A percentile compares a stretch with the other conserved stretches of the same genome.
Conservation (phyloP, 768 basidiomycete genomes). For the Antrodiella citrinella region DNA sequence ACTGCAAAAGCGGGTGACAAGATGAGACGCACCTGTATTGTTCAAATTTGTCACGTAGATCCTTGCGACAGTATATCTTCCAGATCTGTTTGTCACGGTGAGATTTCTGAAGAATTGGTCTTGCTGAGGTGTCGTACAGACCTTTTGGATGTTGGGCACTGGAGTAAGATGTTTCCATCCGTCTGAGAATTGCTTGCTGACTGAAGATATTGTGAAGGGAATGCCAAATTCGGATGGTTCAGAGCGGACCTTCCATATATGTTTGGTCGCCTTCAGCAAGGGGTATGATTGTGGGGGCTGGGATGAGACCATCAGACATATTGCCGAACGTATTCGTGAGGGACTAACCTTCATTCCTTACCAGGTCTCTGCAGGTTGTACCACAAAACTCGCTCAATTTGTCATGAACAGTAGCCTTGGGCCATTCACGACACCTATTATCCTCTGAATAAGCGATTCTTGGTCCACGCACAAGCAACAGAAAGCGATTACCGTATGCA, state of each 20-base stretch:
- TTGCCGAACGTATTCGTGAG: neutral
- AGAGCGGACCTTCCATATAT: neutral
- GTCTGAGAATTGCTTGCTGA: neutral
- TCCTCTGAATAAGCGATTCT: too few relatives aligned
- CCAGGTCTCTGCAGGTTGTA: neutral
- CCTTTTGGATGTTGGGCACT: neutral
- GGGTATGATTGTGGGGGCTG: neutral
- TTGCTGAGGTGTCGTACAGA: constrained; percentile 3
- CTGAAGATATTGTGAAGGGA: neutral
- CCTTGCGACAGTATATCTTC: constrained; percentile 13
- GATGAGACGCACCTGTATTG: constrained; percentile 13
- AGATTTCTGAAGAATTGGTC: constrained; percentile 9
- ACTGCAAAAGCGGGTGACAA: neutral
- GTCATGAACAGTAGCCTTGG: neutral
- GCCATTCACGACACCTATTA: neutral
- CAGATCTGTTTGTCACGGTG: constrained; percentile 12
- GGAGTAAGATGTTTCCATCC: neutral
- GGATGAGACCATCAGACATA: neutral
- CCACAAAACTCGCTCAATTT: neutral
- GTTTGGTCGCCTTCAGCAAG: neutral
- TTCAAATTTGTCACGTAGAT: constrained; percentile 11
- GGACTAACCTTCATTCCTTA: neutral
- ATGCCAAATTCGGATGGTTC: neutral
- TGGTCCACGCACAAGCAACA: neutral
- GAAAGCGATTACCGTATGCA: neutral